Percentiles rank a stretch among this genome's conserved stretches.
phyloP scores from a whole-genome alignment of 768 basidiomycete species.

The Xerocomus potaroensis region DNA sequence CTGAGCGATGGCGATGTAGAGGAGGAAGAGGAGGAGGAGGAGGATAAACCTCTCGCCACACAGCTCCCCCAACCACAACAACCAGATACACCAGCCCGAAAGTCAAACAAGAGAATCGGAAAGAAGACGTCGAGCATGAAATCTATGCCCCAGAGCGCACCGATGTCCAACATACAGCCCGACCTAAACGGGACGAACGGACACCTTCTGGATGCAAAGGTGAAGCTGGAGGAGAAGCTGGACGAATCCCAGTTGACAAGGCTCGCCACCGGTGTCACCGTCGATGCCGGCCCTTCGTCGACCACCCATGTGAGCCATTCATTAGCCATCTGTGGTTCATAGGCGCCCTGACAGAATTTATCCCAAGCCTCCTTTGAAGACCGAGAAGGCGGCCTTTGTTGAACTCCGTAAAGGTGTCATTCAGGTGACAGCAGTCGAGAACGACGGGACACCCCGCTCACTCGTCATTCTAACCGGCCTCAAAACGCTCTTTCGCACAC shows the following conservation, averaged over 20 bases:
- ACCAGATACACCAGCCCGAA: constrained; percentile 29
- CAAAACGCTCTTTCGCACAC: constrained; percentile 95
- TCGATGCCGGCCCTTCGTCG: constrained; percentile 54
- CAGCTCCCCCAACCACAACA: constrained; percentile 34
- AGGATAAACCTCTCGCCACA: constrained; percentile 50
- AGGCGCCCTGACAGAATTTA: neutral
- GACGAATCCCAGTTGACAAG: constrained; percentile 73
- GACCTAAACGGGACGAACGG: constrained; percentile 42
- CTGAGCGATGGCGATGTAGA: too few relatives aligned
- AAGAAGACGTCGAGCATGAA: constrained; percentile 57
- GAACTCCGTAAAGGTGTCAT: constrained; percentile 85
- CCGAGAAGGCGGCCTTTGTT: constrained; percentile 73
- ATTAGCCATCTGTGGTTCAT: neutral
- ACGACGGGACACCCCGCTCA: constrained; percentile 72
- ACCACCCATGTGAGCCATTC: constrained; percentile 43
- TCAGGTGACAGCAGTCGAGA: constrained; percentile 77
- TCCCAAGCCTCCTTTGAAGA: constrained; percentile 47
- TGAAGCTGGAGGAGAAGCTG: constrained; percentile 77
- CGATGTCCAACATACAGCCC: constrained; percentile 38
- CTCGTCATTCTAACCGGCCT: constrained; percentile 88
- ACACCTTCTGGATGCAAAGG: constrained; percentile 44
- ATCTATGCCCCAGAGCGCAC: constrained; percentile 56
- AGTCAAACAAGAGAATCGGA: constrained; percentile 41
- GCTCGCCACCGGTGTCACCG: constrained; percentile 74
- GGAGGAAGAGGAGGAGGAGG: too few relatives aligned